These are phyloP conservation scores for Nasturtium officinale DNA, from an alignment of 345 rosid species.

Conservation along the genomic window DNA sequence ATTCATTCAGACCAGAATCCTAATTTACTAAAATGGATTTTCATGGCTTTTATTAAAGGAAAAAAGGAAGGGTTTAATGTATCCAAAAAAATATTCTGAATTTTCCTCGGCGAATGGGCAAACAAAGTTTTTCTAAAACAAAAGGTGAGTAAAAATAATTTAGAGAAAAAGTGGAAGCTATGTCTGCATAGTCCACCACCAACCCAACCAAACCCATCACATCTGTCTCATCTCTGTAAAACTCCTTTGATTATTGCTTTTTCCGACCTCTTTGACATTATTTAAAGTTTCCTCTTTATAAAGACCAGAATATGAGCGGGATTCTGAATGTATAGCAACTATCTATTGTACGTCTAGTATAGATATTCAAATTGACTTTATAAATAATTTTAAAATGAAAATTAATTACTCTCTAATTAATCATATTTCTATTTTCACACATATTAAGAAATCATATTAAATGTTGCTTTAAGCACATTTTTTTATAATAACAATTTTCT, in stretches of 20 bases:
- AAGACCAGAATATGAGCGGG: too few relatives aligned
- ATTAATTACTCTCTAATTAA: too few relatives aligned
- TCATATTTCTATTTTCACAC: too few relatives aligned
- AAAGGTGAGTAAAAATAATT: conserved; percentile 5
- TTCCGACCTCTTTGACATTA: neutral
- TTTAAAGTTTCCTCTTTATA: conserved; percentile 2
- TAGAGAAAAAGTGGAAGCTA: conserved; percentile 30
- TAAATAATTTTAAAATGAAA: too few relatives aligned
- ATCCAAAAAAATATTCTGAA: too few relatives aligned
- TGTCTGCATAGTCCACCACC: conserved; percentile 29
- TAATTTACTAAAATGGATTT: neutral
- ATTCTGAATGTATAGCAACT: too few relatives aligned
- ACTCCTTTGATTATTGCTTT: conserved; percentile 11
- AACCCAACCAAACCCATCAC: conserved; percentile 40
- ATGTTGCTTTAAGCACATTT: too few relatives aligned
- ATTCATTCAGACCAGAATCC: neutral
- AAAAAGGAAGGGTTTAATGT: too few relatives aligned
- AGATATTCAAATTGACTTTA: too few relatives aligned
- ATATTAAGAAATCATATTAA: too few relatives aligned
- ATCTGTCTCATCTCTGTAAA: conserved; percentile 35
- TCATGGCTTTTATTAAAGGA: neutral
- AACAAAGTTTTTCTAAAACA: conserved; percentile 18
- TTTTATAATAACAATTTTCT: too few relatives aligned
- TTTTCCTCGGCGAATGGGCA: conserved; percentile 28
- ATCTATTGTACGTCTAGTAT: too few relatives aligned